Conservation (phyloP, 768 basidiomycete genomes). For the Russula earlei region DNA sequence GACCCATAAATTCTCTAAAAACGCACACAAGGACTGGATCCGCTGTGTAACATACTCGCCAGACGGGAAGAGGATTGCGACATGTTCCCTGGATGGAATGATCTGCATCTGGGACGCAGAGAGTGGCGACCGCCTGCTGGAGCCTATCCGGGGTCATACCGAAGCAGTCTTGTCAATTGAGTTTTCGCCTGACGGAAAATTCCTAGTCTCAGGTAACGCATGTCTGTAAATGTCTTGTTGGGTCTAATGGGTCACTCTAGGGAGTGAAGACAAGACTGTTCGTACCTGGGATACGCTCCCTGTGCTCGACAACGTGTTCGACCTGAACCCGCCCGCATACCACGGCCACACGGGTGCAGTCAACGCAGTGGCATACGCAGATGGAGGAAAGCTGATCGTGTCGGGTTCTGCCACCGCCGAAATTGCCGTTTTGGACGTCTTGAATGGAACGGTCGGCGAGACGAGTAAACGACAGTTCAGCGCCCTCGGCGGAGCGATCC, state of each 20-base stretch:
- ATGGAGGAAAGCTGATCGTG: neutral
- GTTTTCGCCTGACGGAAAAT: constrained; percentile 2
- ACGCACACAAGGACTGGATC: constrained; percentile 5
- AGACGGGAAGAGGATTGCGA: constrained; percentile 14
- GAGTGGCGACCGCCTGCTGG: neutral
- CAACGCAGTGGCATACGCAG: constrained; percentile 4
- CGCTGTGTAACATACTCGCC: constrained; percentile 15
- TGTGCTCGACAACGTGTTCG: neutral
- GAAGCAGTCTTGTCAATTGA: neutral
- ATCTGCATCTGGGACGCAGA: constrained; percentile 17
- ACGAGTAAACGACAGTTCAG: neutral
- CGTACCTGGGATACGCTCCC: constrained; percentile 1
- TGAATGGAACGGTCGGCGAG: neutral
- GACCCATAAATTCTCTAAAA: neutral
- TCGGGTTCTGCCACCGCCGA: constrained; percentile 1
- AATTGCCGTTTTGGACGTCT: constrained; percentile 9
- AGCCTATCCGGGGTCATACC: neutral
- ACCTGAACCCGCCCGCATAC: neutral
- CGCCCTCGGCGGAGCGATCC: neutral
- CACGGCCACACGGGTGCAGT: constrained; percentile 21
- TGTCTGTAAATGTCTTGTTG: neutral
- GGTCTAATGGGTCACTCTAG: neutral
- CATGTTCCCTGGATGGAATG: constrained; percentile 13
- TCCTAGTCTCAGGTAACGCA: constrained; percentile 2
- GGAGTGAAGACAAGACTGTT: neutral